These are phyloP conservation scores for Aspergillus wentii DNA, from an alignment of 495 filamentous ascomycete species.

Conservation along the genomic window DNA sequence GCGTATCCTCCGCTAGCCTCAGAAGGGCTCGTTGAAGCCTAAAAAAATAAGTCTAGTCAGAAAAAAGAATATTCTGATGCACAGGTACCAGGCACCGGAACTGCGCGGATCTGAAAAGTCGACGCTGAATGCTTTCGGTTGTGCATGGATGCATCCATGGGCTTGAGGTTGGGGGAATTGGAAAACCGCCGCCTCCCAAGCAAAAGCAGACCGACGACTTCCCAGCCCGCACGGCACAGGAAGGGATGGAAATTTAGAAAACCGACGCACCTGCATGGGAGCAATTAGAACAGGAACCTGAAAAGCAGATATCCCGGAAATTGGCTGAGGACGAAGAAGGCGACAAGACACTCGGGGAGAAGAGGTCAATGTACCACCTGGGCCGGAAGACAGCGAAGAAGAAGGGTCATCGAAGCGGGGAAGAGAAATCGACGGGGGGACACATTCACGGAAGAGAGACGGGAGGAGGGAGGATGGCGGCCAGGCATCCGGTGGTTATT, in stretches of 20 bases:
- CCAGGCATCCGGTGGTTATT: slow-evolving; percentile 23
- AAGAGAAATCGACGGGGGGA: slow-evolving; percentile 15
- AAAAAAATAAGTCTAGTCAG: too few relatives aligned
- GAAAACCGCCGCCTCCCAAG: too few relatives aligned
- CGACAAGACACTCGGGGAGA: slow-evolving; percentile 17
- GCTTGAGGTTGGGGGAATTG: too few relatives aligned
- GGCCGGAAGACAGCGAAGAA: slow-evolving; percentile 21
- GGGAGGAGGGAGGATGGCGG: slow-evolving; percentile 13
- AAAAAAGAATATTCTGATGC: too few relatives aligned
- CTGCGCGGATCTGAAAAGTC: too few relatives aligned
- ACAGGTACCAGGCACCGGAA: too few relatives aligned
- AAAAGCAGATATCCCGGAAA: slow-evolving; percentile 17
- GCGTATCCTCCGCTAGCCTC: slow-evolving; percentile 51
- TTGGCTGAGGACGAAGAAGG: slow-evolving; percentile 23
- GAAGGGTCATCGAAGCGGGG: slow-evolving; percentile 43
- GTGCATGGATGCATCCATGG: too few relatives aligned
- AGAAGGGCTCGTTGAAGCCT: slow-evolving; percentile 51
- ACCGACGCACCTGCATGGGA: slow-evolving; percentile 41
- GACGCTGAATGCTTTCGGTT: too few relatives aligned
- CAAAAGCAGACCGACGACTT: too few relatives aligned
- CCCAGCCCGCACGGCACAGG: background rate
- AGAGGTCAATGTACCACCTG: slow-evolving; percentile 38
- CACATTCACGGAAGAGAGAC: slow-evolving; percentile 12
- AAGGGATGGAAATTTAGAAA: slow-evolving; percentile 6
- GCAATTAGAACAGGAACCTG: slow-evolving; percentile 26